Evolutionary conservation across 371 early-diverging fungal genomes (phyloP), one percentile per base, ranked within the genome.

Genomic region (Mortierella sp.): DNA sequence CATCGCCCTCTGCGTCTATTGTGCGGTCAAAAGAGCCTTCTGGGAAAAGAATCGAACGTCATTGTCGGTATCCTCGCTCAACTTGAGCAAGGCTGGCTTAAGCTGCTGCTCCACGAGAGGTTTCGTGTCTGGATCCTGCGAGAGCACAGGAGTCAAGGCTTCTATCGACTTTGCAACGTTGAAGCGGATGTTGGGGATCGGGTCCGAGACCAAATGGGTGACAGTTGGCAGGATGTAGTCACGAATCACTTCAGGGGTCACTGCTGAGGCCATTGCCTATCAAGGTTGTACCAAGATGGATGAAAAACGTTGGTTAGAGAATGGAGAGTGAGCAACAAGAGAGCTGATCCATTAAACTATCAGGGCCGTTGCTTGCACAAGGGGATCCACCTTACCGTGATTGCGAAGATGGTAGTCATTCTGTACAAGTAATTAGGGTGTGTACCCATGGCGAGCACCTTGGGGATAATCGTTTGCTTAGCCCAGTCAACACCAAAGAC

Each of bases 401-500:
- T 86, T 25, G 98, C 95, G 83, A 96, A 96, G 60, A 99, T 88
- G 6, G 96, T 96, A 1, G 98, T 98, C 94, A 98, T 95, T 70
- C 99, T 91, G 84, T 94, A 96, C 62, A 97, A 82, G 81, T 97
- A 97, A 81, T 97, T 97, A 49, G 87, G 85, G 80, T 98, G 92
- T 21, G 83, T 86, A 8, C 92, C 89, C 95, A 95, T 94, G 21
- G 86, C 91, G 79, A 96, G 82, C 60, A 99, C 91, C 84, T 96
- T 93, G 57, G 98, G 98, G 51, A 99, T 90, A 59, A 98, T 93
- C 31, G 94, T 90, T 49, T 85, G 78, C 79, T 94, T 94, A 34
- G 98, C 96, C 99, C 99, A 99, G n/a, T 96, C 97, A 45, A 92
- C 92, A 60, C 99, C 99, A 90, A 99, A 99, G 41, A 95, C 96